phyloP scores from a whole-genome alignment of 2,329 filamentous ascomycete species.

The Fusarium avenaceum region DNA sequence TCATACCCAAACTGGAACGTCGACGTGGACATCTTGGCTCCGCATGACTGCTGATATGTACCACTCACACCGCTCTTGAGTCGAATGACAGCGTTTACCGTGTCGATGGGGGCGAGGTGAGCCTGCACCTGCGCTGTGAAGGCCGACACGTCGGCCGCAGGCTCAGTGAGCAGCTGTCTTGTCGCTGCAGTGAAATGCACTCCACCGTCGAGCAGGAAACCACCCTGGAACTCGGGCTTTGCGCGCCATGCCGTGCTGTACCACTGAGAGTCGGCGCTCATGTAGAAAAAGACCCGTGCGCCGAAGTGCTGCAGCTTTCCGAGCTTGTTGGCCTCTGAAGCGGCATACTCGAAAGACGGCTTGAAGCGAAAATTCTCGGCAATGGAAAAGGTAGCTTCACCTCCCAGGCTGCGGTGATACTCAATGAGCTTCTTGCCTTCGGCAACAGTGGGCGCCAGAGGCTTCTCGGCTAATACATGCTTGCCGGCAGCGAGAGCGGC shows the following conservation, averaged over 20 bases:
- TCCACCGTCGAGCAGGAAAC: constrained; percentile 81
- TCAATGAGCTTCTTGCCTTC: constrained; percentile 58
- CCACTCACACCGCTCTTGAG: constrained; percentile 68
- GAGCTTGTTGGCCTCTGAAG: constrained; percentile 57
- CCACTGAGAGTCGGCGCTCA: constrained; percentile 59
- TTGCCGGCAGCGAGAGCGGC: constrained; percentile 74
- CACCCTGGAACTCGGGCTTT: constrained; percentile 78
- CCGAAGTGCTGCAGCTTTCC: constrained; percentile 62
- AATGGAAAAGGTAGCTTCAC: constrained; percentile 65
- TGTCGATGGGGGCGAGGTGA: constrained; percentile 75
- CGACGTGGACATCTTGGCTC: constrained; percentile 65
- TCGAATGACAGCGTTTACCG: constrained; percentile 70
- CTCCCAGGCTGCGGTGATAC: constrained; percentile 50
- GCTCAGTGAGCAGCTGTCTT: constrained; percentile 66
- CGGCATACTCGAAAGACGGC: constrained; percentile 68
- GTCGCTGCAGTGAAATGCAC: constrained; percentile 78
- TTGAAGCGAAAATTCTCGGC: constrained; percentile 82
- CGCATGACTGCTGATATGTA: constrained; percentile 69
- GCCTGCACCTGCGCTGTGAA: constrained; percentile 67
- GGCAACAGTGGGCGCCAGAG: constrained; percentile 71
- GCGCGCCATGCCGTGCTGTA: constrained; percentile 74
- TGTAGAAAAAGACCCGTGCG: constrained; percentile 54
- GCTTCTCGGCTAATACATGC: constrained; percentile 79
- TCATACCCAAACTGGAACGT: constrained; percentile 72
- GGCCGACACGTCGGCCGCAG: constrained; percentile 64